Base-by-base conservation (phyloP, 805 yeast species). In the Teunomyces stri region DNA sequence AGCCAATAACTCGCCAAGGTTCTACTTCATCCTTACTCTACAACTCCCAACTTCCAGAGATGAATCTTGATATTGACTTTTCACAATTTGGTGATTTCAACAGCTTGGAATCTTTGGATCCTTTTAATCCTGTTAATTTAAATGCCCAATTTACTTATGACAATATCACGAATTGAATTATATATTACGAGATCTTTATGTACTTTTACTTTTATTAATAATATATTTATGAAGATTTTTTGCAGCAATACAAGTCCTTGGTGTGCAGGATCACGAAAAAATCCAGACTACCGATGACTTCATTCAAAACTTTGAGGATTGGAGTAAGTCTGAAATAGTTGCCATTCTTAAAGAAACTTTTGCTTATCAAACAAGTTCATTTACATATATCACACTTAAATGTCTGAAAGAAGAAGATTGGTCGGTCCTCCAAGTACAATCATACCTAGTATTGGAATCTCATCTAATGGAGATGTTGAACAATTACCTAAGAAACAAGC, bases 371-470 rank as follows among this genome's bases (percentile, higher is more conserved):
- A 21, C 9, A 16, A 16, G n/a, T 5, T 35, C 35, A 16, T 18
- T 20, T 16, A 7, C 9, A 5, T 29, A 13, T 2, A 11, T 10
- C 15, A 39, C 37, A 9, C 16, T 15, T 41, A 11, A 13, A 52
- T 53, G 56, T 64, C 68, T 37, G 97, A 92, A 61, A 80, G 96
- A 74, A 81, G 96, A 75, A 78, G 97, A 63, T 74, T 90, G n/a
- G 59, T 87, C 28, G 97, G 96, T 0, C 97, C 97, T 0, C 60
- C 78, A 0, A 83, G 80, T 53, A 87, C 87, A 1, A 75, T 70
- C 43, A 56, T 66, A 25, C 74, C 73, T 2, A 45, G 39, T 10
- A 42, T 57, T 10, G 61, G 55, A 7, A 43, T 38, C 20, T 49
- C 57, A 2, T 27, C 43, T 11, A 55, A 42, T 46, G 57, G 36